phyloP scores from a whole-genome alignment of 768 basidiomycete species.

The Tylopilus sp. region DNA sequence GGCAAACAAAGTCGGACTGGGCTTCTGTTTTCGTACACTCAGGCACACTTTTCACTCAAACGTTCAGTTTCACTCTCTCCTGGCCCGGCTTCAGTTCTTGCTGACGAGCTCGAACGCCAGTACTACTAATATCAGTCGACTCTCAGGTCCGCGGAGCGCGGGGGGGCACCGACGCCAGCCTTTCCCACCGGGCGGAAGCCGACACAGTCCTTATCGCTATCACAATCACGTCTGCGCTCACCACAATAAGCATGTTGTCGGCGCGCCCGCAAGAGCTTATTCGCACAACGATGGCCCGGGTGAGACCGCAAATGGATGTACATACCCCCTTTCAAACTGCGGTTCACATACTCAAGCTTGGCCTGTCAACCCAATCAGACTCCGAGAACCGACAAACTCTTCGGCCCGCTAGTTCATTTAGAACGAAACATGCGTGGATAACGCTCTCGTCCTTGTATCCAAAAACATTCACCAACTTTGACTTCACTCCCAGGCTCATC shows the following conservation, averaged over 20 bases:
- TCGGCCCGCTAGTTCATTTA: neutral
- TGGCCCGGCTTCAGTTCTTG: no score
- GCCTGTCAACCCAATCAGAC: neutral
- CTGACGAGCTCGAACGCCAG: no score
- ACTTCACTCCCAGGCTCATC: constrained; percentile 15
- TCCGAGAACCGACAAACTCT: neutral
- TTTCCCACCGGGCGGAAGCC: neutral
- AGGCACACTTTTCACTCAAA: no score
- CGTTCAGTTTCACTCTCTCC: no score
- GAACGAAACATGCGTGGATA: neutral
- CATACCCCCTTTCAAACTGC: neutral
- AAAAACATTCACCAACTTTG: neutral
- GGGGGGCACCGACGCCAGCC: neutral
- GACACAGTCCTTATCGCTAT: neutral
- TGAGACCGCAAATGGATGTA: neutral
- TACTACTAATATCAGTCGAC: no score
- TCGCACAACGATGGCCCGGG: neutral
- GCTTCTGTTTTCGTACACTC: neutral
- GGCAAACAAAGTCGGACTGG: neutral
- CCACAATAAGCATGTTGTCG: neutral
- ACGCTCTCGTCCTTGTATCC: neutral
- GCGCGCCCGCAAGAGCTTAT: neutral
- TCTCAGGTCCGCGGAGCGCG: no score
- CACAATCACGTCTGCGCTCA: neutral
- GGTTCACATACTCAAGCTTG: neutral